Base-by-base conservation (phyloP, 768 basidiomycete genomes). In the Calocybe gangraenosa region DNA sequence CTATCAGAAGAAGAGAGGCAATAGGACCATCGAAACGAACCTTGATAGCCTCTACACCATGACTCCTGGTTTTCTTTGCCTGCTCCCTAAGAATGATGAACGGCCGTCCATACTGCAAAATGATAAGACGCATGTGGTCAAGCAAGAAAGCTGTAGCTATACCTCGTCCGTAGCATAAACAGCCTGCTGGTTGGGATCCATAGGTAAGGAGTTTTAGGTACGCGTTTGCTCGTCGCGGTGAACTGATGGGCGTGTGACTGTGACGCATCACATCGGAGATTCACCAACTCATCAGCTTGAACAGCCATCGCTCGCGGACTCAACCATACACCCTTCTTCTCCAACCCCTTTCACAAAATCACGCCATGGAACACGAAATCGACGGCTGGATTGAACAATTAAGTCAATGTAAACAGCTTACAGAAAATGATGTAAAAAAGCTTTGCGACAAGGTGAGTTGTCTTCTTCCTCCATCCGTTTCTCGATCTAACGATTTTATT, bases 41-140 rank as follows among this genome's bases (percentile, higher is more conserved):
- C 78, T 95, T 94, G 74, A 98, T 96, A 54, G 95, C 95, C 66
- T 94, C 91, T 50, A 86, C 64, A 41, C 95, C 95, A 69, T 98
- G 93, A 21, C 77, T 81, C 56, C 95, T 79, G 9, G 91, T 95
- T 75, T 93, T 96, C 72, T 66, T 95, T 44, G 74, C 82, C 65
- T 97, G 95, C 59, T 97, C 94, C 22, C 93, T 79, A 46, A 98
- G 76, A 69, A 98, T 95, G 63, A 97, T 95, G 64, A 97, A 97
- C n/a, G 93, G 95, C 33, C 94, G 75, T 36, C 94, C 93, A 64
- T 91, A 93, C 90, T 94, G 55, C 7, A 52, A 6, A 18, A 3
- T 18, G 51, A 65, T 50, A 55, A 58, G 31, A 28, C 44, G 41
- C 17, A 34, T 11, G 11, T 11, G 25, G 11, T 28, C 5, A 6